A percentile compares a stretch with the other conserved stretches of the same genome.
Conservation (phyloP, 768 basidiomycete species). For the Coprinellus micaceus region DNA sequence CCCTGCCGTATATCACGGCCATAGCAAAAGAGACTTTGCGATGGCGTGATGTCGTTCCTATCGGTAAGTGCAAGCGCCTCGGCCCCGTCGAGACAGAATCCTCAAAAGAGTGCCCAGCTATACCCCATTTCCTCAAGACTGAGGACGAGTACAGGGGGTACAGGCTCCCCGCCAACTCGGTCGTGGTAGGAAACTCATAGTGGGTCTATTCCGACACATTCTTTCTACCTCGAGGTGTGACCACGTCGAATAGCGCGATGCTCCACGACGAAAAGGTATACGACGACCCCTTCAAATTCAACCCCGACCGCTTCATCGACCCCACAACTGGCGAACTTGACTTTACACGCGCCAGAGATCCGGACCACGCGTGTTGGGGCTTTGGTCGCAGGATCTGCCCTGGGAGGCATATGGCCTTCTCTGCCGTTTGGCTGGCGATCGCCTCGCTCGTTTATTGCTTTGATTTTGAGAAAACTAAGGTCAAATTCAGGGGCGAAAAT, state of each 20-base stretch:
- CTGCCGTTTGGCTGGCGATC: constrained; percentile 22
- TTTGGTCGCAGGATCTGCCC: constrained; percentile 30
- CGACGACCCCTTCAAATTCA: constrained; percentile 38
- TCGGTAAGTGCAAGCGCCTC: constrained; percentile 20
- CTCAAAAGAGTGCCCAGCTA: constrained; percentile 4
- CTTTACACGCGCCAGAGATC: constrained; percentile 20
- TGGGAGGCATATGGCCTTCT: constrained; percentile 22
- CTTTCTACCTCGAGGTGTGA: no score
- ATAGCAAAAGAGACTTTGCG: constrained; percentile 27
- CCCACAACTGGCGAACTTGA: constrained; percentile 21
- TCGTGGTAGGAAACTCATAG: constrained; percentile 34
- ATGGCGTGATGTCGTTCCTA: constrained; percentile 23
- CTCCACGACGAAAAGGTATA: constrained; percentile 35
- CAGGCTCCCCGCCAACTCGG: constrained; percentile 28
- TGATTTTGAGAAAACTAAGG: constrained; percentile 23
- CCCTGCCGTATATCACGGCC: constrained; percentile 30
- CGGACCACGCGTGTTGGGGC: constrained; percentile 26
- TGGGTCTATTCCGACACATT: constrained; percentile 6
- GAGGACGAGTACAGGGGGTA: constrained; percentile 32
- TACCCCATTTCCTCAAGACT: constrained; percentile 19
- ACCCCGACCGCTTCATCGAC: constrained; percentile 37
- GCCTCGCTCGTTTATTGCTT: constrained; percentile 20
- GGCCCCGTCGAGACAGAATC: no score
- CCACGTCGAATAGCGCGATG: constrained; percentile 31
- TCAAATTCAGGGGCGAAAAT: neutral